A percentile compares a stretch with the other conserved stretches of the same genome.
Conservation (phyloP, 768 basidiomycete species). For the Calocera cornea region DNA sequence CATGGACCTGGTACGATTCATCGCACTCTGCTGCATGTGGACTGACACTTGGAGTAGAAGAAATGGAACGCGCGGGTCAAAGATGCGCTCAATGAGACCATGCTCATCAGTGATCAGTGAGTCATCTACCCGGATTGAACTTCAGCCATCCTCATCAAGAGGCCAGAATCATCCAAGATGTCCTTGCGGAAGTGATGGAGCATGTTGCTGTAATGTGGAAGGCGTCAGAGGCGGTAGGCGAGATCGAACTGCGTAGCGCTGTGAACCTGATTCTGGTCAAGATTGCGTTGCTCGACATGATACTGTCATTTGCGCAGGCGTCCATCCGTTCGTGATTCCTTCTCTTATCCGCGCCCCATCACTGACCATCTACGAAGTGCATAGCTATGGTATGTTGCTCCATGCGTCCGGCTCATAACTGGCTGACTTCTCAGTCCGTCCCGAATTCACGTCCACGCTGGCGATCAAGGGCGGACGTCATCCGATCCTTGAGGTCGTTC, state of each 20-base stretch:
- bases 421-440: constrained; percentile 62
- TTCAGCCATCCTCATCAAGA: background rate
- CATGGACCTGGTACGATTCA: constrained; percentile 55
- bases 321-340: constrained; percentile 50
- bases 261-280: constrained; percentile 19
- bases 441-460: constrained; percentile 79
- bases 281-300: constrained; percentile 80
- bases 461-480: constrained; percentile 84
- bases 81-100: constrained; percentile 78
- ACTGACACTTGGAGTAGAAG: constrained; percentile 36
- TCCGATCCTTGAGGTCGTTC: constrained; percentile 67
- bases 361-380: constrained; percentile 24
- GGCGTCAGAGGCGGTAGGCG: constrained; percentile 70
- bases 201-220: constrained; percentile 75
- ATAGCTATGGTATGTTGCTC: constrained; percentile 33
- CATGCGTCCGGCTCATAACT: background rate
- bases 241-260: background rate
- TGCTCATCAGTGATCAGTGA: constrained; percentile 72
- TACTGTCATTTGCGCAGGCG: constrained; percentile 75
- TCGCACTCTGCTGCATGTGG: background rate
- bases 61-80: constrained; percentile 82
- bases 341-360: background rate
- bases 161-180: constrained; percentile 60
- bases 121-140: constrained; percentile 9
- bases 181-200: constrained; percentile 54